These are phyloP conservation scores for Termitomyces sp. DNA, from an alignment of 768 basidiomycete genomes.

Conservation along the genomic window DNA sequence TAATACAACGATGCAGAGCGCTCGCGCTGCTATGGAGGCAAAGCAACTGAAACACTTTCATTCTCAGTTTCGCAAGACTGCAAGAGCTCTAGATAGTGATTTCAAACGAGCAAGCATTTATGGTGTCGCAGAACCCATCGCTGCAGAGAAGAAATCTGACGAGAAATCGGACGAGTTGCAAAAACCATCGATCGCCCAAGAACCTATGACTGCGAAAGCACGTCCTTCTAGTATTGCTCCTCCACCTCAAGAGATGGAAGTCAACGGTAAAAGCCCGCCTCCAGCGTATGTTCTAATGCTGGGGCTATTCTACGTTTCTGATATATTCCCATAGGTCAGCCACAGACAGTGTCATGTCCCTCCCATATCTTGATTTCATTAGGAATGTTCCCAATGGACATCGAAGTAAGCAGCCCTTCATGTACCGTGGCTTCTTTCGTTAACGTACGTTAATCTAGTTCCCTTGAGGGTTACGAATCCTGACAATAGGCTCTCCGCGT, in stretches of 20 bases:
- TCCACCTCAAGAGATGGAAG: conserved; percentile 11
- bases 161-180: neutral
- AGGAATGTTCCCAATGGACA: conserved; percentile 41
- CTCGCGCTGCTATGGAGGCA: conserved; percentile 3
- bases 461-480: conserved; percentile 35
- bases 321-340: conserved; percentile 26
- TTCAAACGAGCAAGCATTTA: conserved; percentile 27
- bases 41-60: conserved; percentile 26
- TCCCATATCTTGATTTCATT: conserved; percentile 42
- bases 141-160: neutral
- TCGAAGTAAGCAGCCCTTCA: conserved; percentile 28
- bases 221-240: conserved; percentile 12
- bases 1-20: conserved; percentile 2
- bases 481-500: conserved; percentile 32
- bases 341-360: conserved; percentile 40
- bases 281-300: conserved; percentile 8
- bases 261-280: neutral
- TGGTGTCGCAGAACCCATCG: conserved; percentile 6
- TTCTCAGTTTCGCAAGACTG: conserved; percentile 34
- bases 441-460: conserved; percentile 20
- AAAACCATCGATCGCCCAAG: neutral
- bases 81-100: conserved; percentile 35
- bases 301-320: neutral
- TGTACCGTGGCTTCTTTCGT: neutral
- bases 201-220: conserved; percentile 1